Conservation (phyloP, 2,329 filamentous ascomycete genomes). For the Calcarisporium arbuscula region DNA sequence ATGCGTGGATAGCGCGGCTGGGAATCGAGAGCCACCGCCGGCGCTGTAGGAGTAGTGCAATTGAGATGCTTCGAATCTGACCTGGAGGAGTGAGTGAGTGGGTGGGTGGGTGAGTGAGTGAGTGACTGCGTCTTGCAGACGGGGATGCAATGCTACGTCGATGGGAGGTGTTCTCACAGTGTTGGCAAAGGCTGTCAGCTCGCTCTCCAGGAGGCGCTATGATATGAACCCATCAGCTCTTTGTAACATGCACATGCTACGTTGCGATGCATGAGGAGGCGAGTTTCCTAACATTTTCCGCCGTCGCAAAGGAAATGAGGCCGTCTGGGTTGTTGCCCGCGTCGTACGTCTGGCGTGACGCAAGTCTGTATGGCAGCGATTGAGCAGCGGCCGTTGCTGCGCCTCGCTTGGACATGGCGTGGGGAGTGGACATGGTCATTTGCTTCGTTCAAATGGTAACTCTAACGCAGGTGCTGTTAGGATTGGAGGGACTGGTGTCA, state of each 20-base stretch:
- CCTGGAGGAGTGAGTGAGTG: slow-evolving; percentile 10
- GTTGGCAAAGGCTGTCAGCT: too few species aligned
- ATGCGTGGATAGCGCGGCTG: slow-evolving; percentile 25
- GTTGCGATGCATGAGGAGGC: too few species aligned
- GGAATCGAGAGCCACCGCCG: slow-evolving; percentile 27
- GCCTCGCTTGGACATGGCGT: slow-evolving; percentile 20
- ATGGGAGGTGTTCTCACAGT: too few species aligned
- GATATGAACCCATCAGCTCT: too few species aligned
- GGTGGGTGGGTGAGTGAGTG: not conserved
- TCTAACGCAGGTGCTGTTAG: too few species aligned
- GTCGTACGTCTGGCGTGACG: slow-evolving; percentile 28
- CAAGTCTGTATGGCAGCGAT: slow-evolving; percentile 26
- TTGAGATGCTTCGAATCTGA: slow-evolving; percentile 19
- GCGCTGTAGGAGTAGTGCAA: slow-evolving; percentile 31
- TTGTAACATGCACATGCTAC: too few species aligned
- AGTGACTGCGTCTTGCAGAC: too few species aligned
- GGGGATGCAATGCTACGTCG: slow-evolving; percentile 17
- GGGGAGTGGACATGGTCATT: too few species aligned
- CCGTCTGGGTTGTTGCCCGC: slow-evolving; percentile 30
- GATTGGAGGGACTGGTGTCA: too few species aligned
- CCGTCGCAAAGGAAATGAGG: slow-evolving; percentile 40
- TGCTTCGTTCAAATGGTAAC: too few species aligned
- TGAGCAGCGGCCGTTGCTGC: slow-evolving; percentile 16
- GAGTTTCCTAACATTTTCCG: slow-evolving; percentile 33
- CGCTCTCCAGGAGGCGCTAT: too few species aligned